phyloP scores from a whole-genome alignment of 345 rosid genomes.

The Brassica juncea region DNA sequence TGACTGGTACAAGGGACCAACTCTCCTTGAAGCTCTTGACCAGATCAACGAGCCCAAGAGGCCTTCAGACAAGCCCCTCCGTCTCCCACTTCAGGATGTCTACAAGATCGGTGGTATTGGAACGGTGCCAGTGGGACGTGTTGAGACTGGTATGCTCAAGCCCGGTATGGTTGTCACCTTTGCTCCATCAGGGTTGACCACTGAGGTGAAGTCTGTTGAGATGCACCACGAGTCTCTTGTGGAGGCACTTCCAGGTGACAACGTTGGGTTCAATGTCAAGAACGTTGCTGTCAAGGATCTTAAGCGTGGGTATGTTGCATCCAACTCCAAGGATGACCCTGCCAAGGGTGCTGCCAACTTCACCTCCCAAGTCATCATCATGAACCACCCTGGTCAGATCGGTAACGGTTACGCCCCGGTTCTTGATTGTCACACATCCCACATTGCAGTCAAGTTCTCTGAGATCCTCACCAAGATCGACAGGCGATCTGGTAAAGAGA shows the following conservation, averaged over 20 bases:
- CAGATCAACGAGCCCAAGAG: slow-evolving; percentile 22
- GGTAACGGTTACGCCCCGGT: slow-evolving; percentile 8
- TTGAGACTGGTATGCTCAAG: slow-evolving; percentile 13
- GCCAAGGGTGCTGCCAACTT: slow-evolving; percentile 17
- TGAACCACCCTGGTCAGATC: slow-evolving; percentile 17
- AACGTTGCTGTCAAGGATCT: slow-evolving; percentile 15
- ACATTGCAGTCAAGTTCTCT: slow-evolving; percentile 20
- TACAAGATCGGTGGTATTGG: slow-evolving; percentile 21
- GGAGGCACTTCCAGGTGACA: slow-evolving; percentile 19
- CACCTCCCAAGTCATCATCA: slow-evolving; percentile 9
- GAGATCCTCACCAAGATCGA: slow-evolving; percentile 14
- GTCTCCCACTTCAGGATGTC: slow-evolving; percentile 14
- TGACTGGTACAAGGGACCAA: slow-evolving; percentile 18
- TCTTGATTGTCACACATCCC: slow-evolving; percentile 3
- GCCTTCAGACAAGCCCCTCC: slow-evolving; percentile 14
- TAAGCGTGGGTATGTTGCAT: slow-evolving; percentile 13
- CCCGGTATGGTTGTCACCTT: slow-evolving; percentile 16
- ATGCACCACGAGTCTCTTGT: slow-evolving; percentile 17
- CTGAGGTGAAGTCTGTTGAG: slow-evolving; percentile 17
- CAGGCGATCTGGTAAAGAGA: slow-evolving; percentile 17
- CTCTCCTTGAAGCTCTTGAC: slow-evolving; percentile 13
- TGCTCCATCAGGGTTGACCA: slow-evolving; percentile 9
- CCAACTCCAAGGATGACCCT: slow-evolving; percentile 16
- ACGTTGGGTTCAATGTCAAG: background rate
- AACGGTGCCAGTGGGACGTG: slow-evolving; percentile 18